A percentile compares a stretch with the other conserved stretches of the same genome.
These are phyloP conservation scores for Aureobasidium mangrovei DNA, from an alignment of 2,329 filamentous ascomycete genomes.

Conservation along the genomic window DNA sequence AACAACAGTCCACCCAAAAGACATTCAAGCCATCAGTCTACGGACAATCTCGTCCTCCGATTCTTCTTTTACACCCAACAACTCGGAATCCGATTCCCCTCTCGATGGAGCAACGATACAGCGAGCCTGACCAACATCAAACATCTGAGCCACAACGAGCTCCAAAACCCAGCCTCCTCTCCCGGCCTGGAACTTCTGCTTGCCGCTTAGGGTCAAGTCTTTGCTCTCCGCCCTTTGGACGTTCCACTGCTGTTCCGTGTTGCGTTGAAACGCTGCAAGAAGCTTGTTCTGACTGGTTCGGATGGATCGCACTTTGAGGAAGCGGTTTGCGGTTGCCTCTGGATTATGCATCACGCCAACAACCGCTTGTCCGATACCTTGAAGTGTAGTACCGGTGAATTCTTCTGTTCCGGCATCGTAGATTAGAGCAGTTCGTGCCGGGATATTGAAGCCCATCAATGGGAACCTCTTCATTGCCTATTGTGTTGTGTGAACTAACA, in stretches of 20 bases:
- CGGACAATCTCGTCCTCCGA: slow-evolving; percentile 11
- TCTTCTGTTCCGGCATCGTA: slow-evolving; percentile 46
- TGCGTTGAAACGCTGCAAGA: slow-evolving; percentile 27
- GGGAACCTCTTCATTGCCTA: slow-evolving; percentile 48
- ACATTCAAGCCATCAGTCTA: no score
- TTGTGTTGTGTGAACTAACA: no score
- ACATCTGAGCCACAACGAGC: slow-evolving; percentile 16
- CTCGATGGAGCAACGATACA: slow-evolving; percentile 12
- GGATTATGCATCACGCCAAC: slow-evolving; percentile 40
- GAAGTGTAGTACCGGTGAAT: slow-evolving; percentile 42
- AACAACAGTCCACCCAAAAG: no score
- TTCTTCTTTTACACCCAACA: slow-evolving; percentile 17
- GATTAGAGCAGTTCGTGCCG: slow-evolving; percentile 40
- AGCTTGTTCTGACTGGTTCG: slow-evolving; percentile 47
- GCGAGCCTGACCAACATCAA: slow-evolving; percentile 14
- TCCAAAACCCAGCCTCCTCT: slow-evolving; percentile 14
- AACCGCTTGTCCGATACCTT: slow-evolving; percentile 43
- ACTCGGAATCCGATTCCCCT: slow-evolving; percentile 16
- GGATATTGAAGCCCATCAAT: slow-evolving; percentile 51
- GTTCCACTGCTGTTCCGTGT: slow-evolving; percentile 14
- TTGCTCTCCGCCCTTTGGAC: background rate
- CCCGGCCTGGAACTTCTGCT: background rate
- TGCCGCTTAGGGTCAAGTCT: slow-evolving; percentile 11
- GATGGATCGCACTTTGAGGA: slow-evolving; percentile 47
- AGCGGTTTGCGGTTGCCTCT: slow-evolving; percentile 46